Evolutionary conservation across 495 filamentous ascomycete genomes (phyloP), one percentile per base, ranked within the genome.

Genomic region (Tetracladium setigerum): DNA sequence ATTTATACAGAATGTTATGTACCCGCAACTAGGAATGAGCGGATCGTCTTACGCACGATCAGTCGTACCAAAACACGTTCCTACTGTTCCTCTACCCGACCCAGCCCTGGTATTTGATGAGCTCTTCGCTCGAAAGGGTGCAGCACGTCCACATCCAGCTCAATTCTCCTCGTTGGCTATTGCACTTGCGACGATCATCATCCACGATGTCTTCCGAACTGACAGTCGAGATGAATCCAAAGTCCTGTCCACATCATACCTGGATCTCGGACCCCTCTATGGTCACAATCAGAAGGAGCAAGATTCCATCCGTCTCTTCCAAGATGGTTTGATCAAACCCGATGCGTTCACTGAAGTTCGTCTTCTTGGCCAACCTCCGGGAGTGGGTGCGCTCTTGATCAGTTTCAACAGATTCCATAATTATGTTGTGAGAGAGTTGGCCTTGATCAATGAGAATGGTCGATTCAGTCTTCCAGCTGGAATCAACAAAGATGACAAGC

Each of bases 101-200:
- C 24, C 44, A 2, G 74, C 68, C 16, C 71, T 84, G 4, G 67
- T 95, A 30, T 95, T 89, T 50, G 89, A 95, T 57, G 22, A 27
- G 7, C 22, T 27, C 22, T 27, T 27, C 22, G 22, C 22, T 27
- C 22, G 84, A 36, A 76, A 76, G 34, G 76, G 75, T 8, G 78
- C 72, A 17, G 22, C 19, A 15, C 33, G 14, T 15, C 43, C 43
- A 15, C 30, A 46, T 32, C 31, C 43, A 33, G 24, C 14, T n/a
- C 84, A 85, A 50, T 81, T 92, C 10, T 94, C 88, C 1, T 89
- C 85, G 55, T 73, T 92, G 37, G 67, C 95, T 12, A 94, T 88
- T 71, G 88, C 95, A 52, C 77, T 88, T 61, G 88, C 87, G 7
- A 84, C 81, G n/a, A 87, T 94, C 46, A 89, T 95, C 49, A 92